Conservation (phyloP, 2,329 filamentous ascomycete species). For the Monilinia fructigena region DNA sequence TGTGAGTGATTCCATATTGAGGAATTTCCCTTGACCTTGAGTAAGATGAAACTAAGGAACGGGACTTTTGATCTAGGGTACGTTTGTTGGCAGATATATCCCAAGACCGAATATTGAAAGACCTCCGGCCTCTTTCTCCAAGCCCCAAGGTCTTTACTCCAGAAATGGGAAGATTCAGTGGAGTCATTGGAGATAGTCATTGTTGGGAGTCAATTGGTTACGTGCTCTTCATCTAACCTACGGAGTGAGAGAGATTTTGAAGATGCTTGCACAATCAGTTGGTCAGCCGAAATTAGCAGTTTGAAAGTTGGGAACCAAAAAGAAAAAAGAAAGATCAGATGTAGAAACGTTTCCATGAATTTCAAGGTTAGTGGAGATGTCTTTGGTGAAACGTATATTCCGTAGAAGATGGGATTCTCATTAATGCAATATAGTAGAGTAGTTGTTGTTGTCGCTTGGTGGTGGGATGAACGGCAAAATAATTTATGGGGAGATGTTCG, state of each 20-base stretch:
- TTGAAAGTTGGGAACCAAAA: background rate
- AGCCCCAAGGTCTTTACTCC: constrained; percentile 7
- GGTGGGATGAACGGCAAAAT: background rate
- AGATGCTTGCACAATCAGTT: background rate
- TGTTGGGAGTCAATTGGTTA: background rate
- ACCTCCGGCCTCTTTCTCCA: constrained; percentile 18
- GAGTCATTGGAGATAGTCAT: background rate
- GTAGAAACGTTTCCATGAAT: too few species aligned
- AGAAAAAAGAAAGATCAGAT: too few species aligned
- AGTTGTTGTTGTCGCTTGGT: too few species aligned
- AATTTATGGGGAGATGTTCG: too few species aligned
- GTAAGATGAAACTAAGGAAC: constrained; percentile 7
- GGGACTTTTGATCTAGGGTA: background rate
- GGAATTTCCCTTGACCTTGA: background rate
- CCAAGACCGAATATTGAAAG: constrained; percentile 21
- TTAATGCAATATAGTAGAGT: too few species aligned
- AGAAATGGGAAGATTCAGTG: constrained; percentile 7
- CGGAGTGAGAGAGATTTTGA: too few species aligned
- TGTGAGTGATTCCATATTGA: background rate
- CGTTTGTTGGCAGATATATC: too few species aligned
- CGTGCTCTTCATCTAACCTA: constrained; percentile 8
- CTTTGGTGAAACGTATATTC: too few species aligned
- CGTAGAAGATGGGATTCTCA: too few species aligned
- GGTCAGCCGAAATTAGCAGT: constrained; percentile 16
- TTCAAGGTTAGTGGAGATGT: too few species aligned